Evolutionary conservation across 371 early-diverging fungal species (phyloP).

Genomic region (Fennellomyces sp.): DNA sequence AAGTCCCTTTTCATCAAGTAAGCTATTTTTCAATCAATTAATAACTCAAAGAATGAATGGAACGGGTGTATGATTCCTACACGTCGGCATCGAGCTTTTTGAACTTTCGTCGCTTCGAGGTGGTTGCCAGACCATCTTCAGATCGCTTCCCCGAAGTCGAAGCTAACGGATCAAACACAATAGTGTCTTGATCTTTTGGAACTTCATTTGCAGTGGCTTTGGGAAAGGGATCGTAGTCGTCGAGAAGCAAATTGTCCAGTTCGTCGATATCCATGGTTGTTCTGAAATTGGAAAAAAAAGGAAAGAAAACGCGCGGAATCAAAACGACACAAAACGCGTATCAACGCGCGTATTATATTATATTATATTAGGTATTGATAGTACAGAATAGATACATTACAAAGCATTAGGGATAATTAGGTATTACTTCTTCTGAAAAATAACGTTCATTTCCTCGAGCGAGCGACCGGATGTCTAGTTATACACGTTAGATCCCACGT

Average conservation of each 20-base stretch:
- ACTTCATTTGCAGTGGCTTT: not conserved
- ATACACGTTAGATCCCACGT: not conserved
- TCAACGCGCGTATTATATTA: too few species aligned
- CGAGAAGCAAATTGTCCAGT: conserved; percentile 11
- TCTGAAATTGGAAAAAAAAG: not conserved
- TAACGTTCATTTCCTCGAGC: not conserved
- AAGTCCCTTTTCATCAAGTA: conserved; percentile 29
- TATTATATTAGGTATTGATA: too few species aligned
- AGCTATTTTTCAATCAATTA: conserved; percentile 10
- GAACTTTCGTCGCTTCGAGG: not conserved
- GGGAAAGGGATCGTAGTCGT: conserved; percentile 14
- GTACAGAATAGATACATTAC: too few species aligned
- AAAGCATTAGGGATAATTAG: too few species aligned
- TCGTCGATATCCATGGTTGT: conserved; percentile 12
- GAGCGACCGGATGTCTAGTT: not conserved
- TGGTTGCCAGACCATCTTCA: not conserved
- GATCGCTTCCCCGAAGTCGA: not conserved
- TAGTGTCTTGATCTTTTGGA: not conserved
- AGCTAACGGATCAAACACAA: conserved; percentile 14
- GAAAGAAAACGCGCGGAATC: too few species aligned
- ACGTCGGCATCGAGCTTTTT: conserved; percentile 13
- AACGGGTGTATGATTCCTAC: not conserved
- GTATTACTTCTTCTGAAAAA: not conserved
- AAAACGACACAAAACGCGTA: too few species aligned
- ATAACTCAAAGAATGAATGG: not conserved